Conservation (phyloP, 148 eudicot genomes). For the Rhododendron vialii region DNA sequence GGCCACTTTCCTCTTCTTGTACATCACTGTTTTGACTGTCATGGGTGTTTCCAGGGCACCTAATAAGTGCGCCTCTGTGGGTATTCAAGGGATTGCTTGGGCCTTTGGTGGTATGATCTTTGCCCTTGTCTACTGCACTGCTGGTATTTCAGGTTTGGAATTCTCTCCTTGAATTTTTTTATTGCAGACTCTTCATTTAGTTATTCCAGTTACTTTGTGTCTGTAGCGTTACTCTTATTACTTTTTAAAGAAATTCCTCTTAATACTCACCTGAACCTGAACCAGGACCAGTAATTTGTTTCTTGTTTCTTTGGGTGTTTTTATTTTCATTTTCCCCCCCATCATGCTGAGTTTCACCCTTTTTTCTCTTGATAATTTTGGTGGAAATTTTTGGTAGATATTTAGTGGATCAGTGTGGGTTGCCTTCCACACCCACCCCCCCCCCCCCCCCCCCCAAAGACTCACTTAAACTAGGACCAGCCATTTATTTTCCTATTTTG, state of each 20-base stretch:
- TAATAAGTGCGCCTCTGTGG: slow-evolving; percentile 71
- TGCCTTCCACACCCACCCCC: neutral
- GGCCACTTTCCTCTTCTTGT: slow-evolving; percentile 80
- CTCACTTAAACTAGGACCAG: neutral
- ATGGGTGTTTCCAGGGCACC: slow-evolving; percentile 57
- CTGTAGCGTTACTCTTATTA: no score
- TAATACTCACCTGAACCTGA: neutral
- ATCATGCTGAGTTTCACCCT: neutral
- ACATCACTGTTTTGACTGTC: slow-evolving; percentile 67
- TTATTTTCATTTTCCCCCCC: neutral
- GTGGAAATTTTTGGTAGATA: neutral
- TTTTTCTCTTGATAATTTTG: neutral
- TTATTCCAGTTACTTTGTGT: no score
- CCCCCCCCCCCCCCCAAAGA: neutral
- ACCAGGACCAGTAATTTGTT: neutral
- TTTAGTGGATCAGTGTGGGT: neutral
- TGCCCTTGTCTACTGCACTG: slow-evolving; percentile 91
- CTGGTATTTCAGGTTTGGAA: slow-evolving; percentile 76
- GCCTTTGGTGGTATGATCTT: slow-evolving; percentile 96
- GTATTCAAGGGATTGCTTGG: slow-evolving; percentile 93
- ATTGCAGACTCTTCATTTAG: neutral
- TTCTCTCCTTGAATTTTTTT: neutral
- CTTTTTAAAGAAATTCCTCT: neutral
- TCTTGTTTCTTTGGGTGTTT: neutral
- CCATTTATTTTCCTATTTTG: neutral